Evolutionary conservation across 164 flowering plant genomes (phyloP), one percentile per base, ranked within the genome.

Genomic region (Umbellularia californica): DNA sequence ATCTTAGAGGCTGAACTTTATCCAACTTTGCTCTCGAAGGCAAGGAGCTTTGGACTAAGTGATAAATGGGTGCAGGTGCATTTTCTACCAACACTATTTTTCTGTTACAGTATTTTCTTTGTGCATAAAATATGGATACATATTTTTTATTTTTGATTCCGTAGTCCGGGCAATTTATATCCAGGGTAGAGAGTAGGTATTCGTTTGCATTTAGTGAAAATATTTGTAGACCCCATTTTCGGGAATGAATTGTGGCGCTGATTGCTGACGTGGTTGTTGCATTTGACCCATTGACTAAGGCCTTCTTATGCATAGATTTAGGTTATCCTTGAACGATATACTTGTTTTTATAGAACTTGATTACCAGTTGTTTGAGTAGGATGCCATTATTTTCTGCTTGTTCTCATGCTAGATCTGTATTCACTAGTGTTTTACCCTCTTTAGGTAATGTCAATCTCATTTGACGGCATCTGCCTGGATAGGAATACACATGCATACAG

Each of bases 1-100:
- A 86, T 91, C 68, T 82, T 93, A 72, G 98, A 95, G 81, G 95
- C 87, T 78, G 98, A 95, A 81, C 91, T 93, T 69, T 93, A 95
- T 83, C 94, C 97, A 35, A 93, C 97, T 62, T 80, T 95, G 85
- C 97, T 95, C 35, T 95, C 98, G 35, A 95, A 95, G 78, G 98
- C 98, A 28, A 85, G 98, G 79, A 95, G 97, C 81, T 95, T 89
- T 78, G 98, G 98, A 55, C 79, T 95, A 77, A 88, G 92, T 70
- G 90, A 95, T 79, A 79, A 81, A 20, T 95, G 97, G 98, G 85
- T 93, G 76, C 89, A 91, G 82, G 97, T 95, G 83, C n/a, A 66
- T 65, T 72, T 69, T 70, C 77, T 71, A 62, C 58, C 9, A 4
- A 50, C 7, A 28, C 22, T 17, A 6, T 50, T 27, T 58, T 30